Evolutionary conservation across 2,329 filamentous ascomycete genomes (phyloP), one percentile per base, ranked within the genome.

Genomic region (Metarhizium robertsii): DNA sequence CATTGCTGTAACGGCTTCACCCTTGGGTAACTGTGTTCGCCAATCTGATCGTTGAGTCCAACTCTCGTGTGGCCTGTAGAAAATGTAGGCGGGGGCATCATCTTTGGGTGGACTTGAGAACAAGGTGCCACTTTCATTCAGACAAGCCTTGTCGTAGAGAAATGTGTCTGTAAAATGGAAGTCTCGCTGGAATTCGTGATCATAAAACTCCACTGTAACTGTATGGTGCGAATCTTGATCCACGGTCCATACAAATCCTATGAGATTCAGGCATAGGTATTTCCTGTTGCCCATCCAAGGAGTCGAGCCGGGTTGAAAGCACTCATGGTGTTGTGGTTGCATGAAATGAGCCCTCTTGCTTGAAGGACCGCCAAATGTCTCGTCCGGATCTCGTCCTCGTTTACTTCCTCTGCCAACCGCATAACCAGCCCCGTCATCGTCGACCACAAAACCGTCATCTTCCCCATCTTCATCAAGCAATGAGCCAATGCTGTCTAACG

Each of bases 111-210:
- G 88, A 58, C 88, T 92, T 1, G 91, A 88, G 67, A 96, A 96
- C 0, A 96, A 78, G 0, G 90, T 80, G 16, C 94, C 92, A 55
- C 89, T 85, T 56, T 95, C 88, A 62, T 89, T 85, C 56, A 99
- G 77, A 65, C 92, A 97, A 20, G 94, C 92, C 71, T 96, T 96
- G 73, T 99, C 94, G 71, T 97, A 97, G 4, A 91, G 79, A 67
- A 91, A 96, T 1, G 91, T 92, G 67, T 99, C 94, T 13, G 92
- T 97, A 69, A 99, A 97, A 73, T 97, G 94, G 65, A 96, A 96
- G 69, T 97, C 91, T 50, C 92, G 83, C 68, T 96, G 88, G 57
- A 88, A 85, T 62, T 95, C 91, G 57, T 91, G 87, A 69, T 99
- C 95, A 68, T 97, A 96, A 69, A 99, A 99, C 65, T 97, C 94